Evolutionary conservation across 129 eudicot genomes (phyloP).

Genomic region (Kitagawia praeruptora): DNA sequence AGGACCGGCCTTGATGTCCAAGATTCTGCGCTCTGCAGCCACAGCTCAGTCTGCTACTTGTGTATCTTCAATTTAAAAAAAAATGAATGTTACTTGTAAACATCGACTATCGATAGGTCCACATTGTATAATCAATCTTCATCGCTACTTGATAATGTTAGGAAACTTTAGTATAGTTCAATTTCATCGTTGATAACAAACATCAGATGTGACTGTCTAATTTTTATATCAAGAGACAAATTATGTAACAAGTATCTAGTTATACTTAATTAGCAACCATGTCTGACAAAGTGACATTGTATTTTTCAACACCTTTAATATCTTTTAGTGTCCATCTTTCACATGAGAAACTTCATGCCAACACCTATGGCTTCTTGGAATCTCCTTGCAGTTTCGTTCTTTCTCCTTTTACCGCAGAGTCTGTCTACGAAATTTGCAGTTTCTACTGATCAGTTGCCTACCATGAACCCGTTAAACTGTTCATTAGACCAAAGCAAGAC

Average conservation of each 20-base stretch:
- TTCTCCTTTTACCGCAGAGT: slow-evolving; percentile 1
- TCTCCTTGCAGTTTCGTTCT: neutral
- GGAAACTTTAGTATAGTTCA: neutral
- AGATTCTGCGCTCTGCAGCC: neutral
- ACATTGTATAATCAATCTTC: neutral
- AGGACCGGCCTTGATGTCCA: too few species aligned
- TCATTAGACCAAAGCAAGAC: slow-evolving; percentile 1
- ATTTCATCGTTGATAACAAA: neutral
- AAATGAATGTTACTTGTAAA: neutral
- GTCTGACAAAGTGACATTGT: neutral
- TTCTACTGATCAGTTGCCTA: neutral
- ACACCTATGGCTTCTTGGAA: slow-evolving; percentile 1
- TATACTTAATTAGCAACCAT: neutral
- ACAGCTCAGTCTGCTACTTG: neutral
- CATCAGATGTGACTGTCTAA: slow-evolving; percentile 1
- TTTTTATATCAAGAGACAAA: neutral
- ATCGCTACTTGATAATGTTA: neutral
- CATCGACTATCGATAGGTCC: neutral
- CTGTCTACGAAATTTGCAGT: neutral
- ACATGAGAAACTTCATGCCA: neutral
- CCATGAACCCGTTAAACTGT: neutral
- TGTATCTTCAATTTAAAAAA: neutral
- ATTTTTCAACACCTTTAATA: neutral
- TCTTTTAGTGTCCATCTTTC: neutral
- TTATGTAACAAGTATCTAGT: neutral